phyloP scores from a whole-genome alignment of 306 rosid species.

The Sesbania bispinosa region DNA sequence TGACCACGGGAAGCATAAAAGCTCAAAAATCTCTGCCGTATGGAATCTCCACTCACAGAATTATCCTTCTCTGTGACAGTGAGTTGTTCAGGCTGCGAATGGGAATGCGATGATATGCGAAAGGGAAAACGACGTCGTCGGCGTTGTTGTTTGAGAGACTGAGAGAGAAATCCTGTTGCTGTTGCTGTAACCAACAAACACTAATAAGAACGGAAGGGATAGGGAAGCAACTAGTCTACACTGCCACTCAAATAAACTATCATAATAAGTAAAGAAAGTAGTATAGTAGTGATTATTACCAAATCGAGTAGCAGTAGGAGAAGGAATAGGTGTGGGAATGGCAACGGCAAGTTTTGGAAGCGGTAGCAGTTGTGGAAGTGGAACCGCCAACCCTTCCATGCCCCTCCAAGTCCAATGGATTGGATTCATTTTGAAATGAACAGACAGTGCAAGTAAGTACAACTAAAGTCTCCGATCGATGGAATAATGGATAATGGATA shows the following conservation, averaged over 20 bases:
- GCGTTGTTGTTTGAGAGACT: neutral
- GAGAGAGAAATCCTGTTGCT: conserved; percentile 14
- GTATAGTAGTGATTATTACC: too few species aligned
- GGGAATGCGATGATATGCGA: conserved; percentile 27
- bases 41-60: conserved; percentile 66
- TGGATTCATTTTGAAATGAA: too few species aligned
- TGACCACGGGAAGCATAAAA: conserved; percentile 86
- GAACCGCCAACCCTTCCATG: conserved; percentile 26
- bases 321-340: neutral
- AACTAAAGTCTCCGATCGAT: too few species aligned
- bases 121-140: conserved; percentile 35
- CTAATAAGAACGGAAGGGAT: too few species aligned
- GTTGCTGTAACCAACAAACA: too few species aligned
- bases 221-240: too few species aligned
- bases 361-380: neutral
- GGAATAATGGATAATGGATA: neutral
- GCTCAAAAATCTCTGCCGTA: conserved; percentile 57
- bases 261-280: too few species aligned
- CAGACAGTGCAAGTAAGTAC: too few species aligned
- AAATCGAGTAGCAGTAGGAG: too few species aligned
- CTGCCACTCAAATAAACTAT: too few species aligned
- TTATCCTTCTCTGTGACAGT: conserved; percentile 30
- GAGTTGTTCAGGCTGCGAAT: conserved; percentile 6
- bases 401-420: neutral
- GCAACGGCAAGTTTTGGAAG: neutral